Percentiles rank a stretch among this genome's conserved stretches.
These are phyloP conservation scores for Suaeda aralocaspica DNA, from an alignment of 148 eudicot species.

Conservation along the genomic window DNA sequence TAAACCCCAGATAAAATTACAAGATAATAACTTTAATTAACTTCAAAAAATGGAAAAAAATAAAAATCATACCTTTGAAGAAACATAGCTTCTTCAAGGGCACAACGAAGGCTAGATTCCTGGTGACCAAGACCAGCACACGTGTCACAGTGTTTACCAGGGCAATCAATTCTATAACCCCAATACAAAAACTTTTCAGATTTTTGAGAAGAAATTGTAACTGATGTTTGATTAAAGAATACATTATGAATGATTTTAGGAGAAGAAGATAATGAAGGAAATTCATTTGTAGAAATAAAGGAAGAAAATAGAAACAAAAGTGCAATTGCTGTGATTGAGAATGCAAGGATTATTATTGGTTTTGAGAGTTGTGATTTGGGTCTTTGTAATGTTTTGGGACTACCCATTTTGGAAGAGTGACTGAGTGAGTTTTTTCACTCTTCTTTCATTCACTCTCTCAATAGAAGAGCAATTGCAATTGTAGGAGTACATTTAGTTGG, in stretches of 20 bases:
- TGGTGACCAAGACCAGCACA: constrained; percentile 96
- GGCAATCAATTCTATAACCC: constrained; percentile 85
- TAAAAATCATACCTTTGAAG: constrained; percentile 55
- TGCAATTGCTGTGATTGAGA: constrained; percentile 45
- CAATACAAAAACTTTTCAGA: constrained; percentile 64
- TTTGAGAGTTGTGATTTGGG: constrained; percentile 51
- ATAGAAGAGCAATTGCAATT: too few species aligned
- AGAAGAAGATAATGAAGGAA: constrained; percentile 17
- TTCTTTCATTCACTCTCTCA: too few species aligned
- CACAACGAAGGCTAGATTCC: constrained; percentile 95
- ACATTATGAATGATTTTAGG: constrained; percentile 20
- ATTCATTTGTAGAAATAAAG: constrained; percentile 35
- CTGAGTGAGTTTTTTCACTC: too few species aligned
- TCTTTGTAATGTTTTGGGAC: constrained; percentile 28
- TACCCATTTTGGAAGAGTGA: constrained; percentile 47
- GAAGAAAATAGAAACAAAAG: constrained; percentile 52
- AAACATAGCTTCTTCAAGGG: constrained; percentile 87
- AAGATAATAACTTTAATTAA: not conserved
- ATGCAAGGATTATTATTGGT: constrained; percentile 38
- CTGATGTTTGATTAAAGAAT: constrained; percentile 3
- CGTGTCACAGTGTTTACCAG: constrained; percentile 80
- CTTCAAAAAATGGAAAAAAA: not conserved
- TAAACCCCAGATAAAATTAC: constrained; percentile 9
- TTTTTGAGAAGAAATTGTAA: not conserved
- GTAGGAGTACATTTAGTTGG: too few species aligned